phyloP scores from a whole-genome alignment of 2,329 filamentous ascomycete species.

The Hysterium pulicare region DNA sequence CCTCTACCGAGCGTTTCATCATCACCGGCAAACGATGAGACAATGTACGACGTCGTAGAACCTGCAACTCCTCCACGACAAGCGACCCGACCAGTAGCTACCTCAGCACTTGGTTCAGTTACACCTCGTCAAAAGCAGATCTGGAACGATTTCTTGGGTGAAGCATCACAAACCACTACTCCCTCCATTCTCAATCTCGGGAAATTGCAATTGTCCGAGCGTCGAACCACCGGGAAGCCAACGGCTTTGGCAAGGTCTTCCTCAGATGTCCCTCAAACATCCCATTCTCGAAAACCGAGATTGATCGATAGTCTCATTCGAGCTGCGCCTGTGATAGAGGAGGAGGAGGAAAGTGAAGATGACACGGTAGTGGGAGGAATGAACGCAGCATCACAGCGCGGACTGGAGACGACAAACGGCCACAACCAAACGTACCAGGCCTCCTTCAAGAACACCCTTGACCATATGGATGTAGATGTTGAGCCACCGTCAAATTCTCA shows the following conservation, averaged over 20 bases:
- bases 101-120: constrained; percentile 22
- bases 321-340: constrained; percentile 20
- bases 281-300: constrained; percentile 22
- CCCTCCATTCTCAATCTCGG: constrained; percentile 30
- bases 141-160: constrained; percentile 31
- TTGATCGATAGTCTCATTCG: constrained; percentile 32
- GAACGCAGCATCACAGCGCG: constrained; percentile 22
- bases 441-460: neutral
- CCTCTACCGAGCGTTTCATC: constrained; percentile 13
- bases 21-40: constrained; percentile 24
- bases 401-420: constrained; percentile 9
- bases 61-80: constrained; percentile 15
- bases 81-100: too few species aligned
- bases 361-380: constrained; percentile 12
- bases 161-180: constrained; percentile 22
- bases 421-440: neutral
- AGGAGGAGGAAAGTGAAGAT: constrained; percentile 12
- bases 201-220: constrained; percentile 27
- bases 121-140: constrained; percentile 36
- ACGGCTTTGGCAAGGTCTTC: constrained; percentile 26
- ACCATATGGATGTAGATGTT: constrained; percentile 21
- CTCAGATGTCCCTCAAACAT: constrained; percentile 28
- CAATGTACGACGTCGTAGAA: constrained; percentile 35
- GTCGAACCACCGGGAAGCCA: constrained; percentile 17
- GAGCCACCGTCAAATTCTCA: constrained; percentile 21